These are phyloP conservation scores for Macrolepiota fuliginosa DNA, from an alignment of 768 basidiomycete species.

Conservation along the genomic window DNA sequence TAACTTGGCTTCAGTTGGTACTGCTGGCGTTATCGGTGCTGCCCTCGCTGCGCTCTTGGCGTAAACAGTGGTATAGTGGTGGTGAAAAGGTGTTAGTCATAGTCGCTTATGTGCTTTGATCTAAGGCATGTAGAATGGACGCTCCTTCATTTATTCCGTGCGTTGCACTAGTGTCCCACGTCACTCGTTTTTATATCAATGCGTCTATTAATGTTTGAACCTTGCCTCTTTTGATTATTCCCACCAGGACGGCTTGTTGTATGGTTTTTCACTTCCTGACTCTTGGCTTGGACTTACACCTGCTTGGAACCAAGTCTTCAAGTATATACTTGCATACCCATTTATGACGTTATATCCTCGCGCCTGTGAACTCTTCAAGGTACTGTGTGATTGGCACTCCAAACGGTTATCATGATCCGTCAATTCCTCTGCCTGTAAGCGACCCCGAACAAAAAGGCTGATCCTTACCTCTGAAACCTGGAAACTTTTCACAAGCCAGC, in stretches of 20 bases:
- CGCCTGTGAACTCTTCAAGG: neutral
- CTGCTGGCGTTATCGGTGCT: conserved; percentile 40
- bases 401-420: too few species aligned
- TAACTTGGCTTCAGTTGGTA: conserved; percentile 33
- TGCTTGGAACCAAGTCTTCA: neutral
- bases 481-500: too few species aligned
- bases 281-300: neutral
- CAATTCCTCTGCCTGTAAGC: too few species aligned
- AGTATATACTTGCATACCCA: conserved; percentile 10
- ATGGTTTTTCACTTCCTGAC: neutral
- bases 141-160: neutral
- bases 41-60: conserved; percentile 41
- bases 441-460: too few species aligned
- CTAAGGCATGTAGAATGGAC: conserved; percentile 2
- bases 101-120: neutral
- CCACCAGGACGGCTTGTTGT: conserved; percentile 7
- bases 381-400: neutral
- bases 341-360: neutral
- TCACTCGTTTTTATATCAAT: neutral
- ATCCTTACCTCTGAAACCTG: too few species aligned
- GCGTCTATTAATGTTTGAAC: conserved; percentile 5
- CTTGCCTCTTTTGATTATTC: neutral
- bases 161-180: neutral
- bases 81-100: conserved; percentile 1
- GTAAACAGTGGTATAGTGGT: conserved; percentile 21